Evolutionary conservation across 2,329 filamentous ascomycete species (phyloP), one percentile per base, ranked within the genome.

Genomic region (Venturia oleaginea): DNA sequence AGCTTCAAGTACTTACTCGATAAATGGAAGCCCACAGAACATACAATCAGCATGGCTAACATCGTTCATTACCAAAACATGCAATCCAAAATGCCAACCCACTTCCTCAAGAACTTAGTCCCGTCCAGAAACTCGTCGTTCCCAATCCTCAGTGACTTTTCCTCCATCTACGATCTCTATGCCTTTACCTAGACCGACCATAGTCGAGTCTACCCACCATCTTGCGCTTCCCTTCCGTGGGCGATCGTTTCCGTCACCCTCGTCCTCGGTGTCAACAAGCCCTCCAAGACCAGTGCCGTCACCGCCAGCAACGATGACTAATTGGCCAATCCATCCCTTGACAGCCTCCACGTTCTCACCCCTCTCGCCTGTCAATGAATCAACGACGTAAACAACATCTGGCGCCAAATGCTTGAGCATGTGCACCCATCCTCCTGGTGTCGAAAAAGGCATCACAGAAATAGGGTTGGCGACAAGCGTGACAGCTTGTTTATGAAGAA

Each of bases 381-480:
- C 91, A 71, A 95, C 90, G 13, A 97, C 82, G 72, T 97, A 97
- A 40, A 97, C 85, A 32, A 93, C 80, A 66, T 96, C 90, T 0
- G 93, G 93, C 43, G 87, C 85, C 7, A 97, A 80, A 73, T 96
- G 91, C 62, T 91, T 88, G 34, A 97, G 83, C 69, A 97, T 91
- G 72, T 96, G 90, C 4, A 91, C 84, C 72, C 94, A 90, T 57
- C 92, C 92, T 34, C 85, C 87, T n/a, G 84, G 78, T 0, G 91
- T 90, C 13, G 88, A 94, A 72, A 96, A 97, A 0, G 92, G 92
- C 72, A 97, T 83, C 65, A 97, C 88, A 83, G 92, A 92, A 54
- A 84, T 87, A 54, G 94, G 89, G 72, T 91, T 90, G 69, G 95
- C 89, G 4, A 96, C 91, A 13, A 97, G 81, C 0, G 81, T 78